phyloP scores from a whole-genome alignment of 352 stramenopile genomes.

The Phytophthora macrochlamydospora region DNA sequence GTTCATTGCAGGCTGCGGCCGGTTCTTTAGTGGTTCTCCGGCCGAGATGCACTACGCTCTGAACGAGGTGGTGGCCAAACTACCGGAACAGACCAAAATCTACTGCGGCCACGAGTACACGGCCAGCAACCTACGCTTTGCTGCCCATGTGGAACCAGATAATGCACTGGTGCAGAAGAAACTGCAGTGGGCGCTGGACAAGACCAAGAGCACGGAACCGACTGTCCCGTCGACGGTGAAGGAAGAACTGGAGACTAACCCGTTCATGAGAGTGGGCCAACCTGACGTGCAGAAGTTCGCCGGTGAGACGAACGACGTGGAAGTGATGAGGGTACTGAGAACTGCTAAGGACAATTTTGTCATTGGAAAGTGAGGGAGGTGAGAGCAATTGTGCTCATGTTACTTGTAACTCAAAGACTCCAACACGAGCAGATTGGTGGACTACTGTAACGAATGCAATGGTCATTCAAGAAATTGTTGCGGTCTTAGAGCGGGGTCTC shows the following conservation, averaged over 20 bases:
- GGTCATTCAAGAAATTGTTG: too few species aligned
- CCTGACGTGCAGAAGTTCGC: slow-evolving; percentile 61
- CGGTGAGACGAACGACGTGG: slow-evolving; percentile 39
- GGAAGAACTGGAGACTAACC: slow-evolving; percentile 77
- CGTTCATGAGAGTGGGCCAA: slow-evolving; percentile 78
- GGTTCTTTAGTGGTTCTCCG: slow-evolving; percentile 83
- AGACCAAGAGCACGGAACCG: slow-evolving; percentile 46
- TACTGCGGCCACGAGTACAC: slow-evolving; percentile 96
- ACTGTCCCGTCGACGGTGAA: slow-evolving; percentile 90
- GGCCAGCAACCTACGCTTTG: slow-evolving; percentile 89
- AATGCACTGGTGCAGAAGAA: slow-evolving; percentile 79
- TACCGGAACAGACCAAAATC: slow-evolving; percentile 76
- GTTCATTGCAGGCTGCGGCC: slow-evolving; percentile 90
- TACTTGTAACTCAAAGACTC: background rate
- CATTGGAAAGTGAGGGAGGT: slow-evolving; percentile 55
- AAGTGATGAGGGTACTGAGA: slow-evolving; percentile 66
- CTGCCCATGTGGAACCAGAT: slow-evolving; percentile 87
- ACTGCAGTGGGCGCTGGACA: slow-evolving; percentile 52
- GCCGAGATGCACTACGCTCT: slow-evolving; percentile 88
- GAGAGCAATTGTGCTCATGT: background rate
- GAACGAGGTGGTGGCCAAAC: slow-evolving; percentile 73
- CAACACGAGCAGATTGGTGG: background rate
- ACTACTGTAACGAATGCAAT: too few species aligned
- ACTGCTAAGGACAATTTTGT: slow-evolving; percentile 66
- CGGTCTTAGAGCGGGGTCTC: too few species aligned